Evolutionary conservation across 2,329 filamentous ascomycete species (phyloP).

Genomic region (Sporothrix brunneoviolacea): DNA sequence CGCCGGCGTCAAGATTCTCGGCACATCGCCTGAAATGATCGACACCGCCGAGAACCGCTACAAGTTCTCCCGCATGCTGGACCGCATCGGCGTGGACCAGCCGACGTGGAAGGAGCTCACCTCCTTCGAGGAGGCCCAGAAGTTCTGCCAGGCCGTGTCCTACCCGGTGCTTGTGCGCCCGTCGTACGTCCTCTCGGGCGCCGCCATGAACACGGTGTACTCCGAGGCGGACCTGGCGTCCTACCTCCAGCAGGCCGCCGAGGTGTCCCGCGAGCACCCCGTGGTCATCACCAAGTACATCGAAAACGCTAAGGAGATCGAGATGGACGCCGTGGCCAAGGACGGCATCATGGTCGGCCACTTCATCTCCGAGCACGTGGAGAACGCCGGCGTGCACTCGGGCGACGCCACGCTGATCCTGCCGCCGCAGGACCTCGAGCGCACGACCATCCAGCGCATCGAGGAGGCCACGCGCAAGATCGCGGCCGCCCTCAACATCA

Average conservation of each 20-base stretch:
- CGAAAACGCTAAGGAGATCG: conserved; percentile 97
- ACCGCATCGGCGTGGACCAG: conserved; percentile 90
- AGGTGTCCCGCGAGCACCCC: conserved; percentile 90
- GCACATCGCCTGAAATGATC: conserved; percentile 98
- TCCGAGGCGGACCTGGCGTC: conserved; percentile 85
- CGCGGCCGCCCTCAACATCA: conserved; percentile 86
- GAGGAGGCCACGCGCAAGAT: conserved; percentile 96
- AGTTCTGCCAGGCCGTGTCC: conserved; percentile 79
- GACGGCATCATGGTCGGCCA: conserved; percentile 87
- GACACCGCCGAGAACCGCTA: conserved; percentile 95
- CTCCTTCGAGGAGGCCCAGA: conserved; percentile 81
- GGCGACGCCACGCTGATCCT: conserved; percentile 94
- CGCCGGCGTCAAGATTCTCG: conserved; percentile 83
- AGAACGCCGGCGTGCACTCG: conserved; percentile 97
- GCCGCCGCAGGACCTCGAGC: conserved; percentile 86
- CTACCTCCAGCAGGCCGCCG: conserved; percentile 83
- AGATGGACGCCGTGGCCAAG: conserved; percentile 96
- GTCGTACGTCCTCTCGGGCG: conserved; percentile 93
- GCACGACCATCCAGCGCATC: conserved; percentile 82
- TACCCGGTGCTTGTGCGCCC: conserved; percentile 94
- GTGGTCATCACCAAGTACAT: conserved; percentile 99
- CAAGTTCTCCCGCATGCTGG: conserved; percentile 98
- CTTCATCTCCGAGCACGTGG: conserved; percentile 97
- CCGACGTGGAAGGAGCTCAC: conserved; percentile 97
- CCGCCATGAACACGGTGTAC: conserved; percentile 99